phyloP scores from a whole-genome alignment of 345 rosid species.

The Angophora floribunda region DNA sequence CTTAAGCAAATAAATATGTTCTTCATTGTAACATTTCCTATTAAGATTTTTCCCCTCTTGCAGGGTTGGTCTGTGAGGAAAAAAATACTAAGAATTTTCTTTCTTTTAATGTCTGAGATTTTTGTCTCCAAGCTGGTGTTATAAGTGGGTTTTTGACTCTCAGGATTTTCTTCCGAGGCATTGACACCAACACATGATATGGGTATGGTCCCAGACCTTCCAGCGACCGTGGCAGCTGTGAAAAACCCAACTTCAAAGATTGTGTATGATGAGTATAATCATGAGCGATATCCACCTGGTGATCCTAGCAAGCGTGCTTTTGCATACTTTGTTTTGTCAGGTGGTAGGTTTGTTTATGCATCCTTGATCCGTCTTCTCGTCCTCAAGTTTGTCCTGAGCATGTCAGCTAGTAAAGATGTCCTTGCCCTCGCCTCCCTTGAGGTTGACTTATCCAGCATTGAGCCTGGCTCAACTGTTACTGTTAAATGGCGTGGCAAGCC shows the following conservation, averaged over 20 bases:
- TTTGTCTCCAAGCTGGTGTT: background rate
- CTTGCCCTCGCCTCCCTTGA: constrained; percentile 62
- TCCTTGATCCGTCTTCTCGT: constrained; percentile 46
- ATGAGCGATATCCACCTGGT: constrained; percentile 55
- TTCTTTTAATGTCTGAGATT: background rate
- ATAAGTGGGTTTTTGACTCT: background rate
- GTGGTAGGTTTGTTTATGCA: constrained; percentile 64
- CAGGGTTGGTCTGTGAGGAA: background rate
- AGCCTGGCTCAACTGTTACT: constrained; percentile 48
- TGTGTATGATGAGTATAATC: constrained; percentile 47
- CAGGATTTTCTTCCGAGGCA: constrained; percentile 54
- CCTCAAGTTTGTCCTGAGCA: constrained; percentile 58
- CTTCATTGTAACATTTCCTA: background rate
- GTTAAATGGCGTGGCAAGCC: constrained; percentile 71
- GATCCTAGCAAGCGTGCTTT: constrained; percentile 65
- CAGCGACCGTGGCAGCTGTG: constrained; percentile 47
- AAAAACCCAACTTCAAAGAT: constrained; percentile 44
- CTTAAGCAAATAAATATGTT: background rate
- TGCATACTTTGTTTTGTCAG: constrained; percentile 53
- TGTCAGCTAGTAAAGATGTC: constrained; percentile 62
- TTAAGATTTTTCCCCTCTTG: background rate
- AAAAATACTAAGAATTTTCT: background rate
- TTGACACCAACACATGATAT: constrained; percentile 22
- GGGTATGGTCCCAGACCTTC: constrained; percentile 30
- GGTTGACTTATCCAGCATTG: constrained; percentile 55